Conservation (phyloP, 169 alveolate species). For the Babesia caballi region DNA sequence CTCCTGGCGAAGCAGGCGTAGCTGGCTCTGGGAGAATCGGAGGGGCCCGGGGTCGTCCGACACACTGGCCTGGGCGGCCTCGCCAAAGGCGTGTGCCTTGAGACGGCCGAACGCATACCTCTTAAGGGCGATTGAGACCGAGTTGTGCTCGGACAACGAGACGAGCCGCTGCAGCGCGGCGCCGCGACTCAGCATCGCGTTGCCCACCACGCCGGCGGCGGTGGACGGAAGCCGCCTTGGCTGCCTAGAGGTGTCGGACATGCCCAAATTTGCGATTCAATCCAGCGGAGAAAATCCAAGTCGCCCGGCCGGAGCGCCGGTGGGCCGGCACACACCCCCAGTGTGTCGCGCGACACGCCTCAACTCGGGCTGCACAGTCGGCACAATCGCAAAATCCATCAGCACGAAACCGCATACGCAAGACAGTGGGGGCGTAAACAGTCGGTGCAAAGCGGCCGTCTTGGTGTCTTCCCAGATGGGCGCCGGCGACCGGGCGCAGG, state of each 20-base stretch:
- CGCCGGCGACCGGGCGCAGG: too few relatives aligned
- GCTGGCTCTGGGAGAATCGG: conserved; percentile 70
- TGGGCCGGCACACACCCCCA: background rate
- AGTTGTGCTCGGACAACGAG: conserved; percentile 58
- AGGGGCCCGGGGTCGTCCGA: conserved; percentile 34
- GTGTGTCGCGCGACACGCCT: background rate
- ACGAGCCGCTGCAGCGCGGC: conserved; percentile 72
- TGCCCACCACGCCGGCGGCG: conserved; percentile 9
- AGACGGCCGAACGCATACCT: conserved; percentile 63
- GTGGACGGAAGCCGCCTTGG: background rate
- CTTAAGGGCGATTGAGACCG: conserved; percentile 52
- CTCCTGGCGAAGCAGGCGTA: conserved; percentile 75
- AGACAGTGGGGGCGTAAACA: too few relatives aligned
- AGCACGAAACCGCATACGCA: too few relatives aligned
- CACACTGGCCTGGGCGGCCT: conserved; percentile 42
- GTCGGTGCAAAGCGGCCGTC: too few relatives aligned
- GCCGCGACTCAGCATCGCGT: conserved; percentile 63
- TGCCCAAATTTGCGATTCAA: background rate
- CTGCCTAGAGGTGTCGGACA: background rate
- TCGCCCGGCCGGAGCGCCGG: background rate
- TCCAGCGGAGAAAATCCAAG: background rate
- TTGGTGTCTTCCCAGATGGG: too few relatives aligned
- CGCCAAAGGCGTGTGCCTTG: conserved; percentile 65
- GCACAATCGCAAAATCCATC: too few relatives aligned
- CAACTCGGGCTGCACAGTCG: background rate